Evolutionary conservation across 2,329 filamentous ascomycete species (phyloP).

Genomic region (Epichloe hybrida): DNA sequence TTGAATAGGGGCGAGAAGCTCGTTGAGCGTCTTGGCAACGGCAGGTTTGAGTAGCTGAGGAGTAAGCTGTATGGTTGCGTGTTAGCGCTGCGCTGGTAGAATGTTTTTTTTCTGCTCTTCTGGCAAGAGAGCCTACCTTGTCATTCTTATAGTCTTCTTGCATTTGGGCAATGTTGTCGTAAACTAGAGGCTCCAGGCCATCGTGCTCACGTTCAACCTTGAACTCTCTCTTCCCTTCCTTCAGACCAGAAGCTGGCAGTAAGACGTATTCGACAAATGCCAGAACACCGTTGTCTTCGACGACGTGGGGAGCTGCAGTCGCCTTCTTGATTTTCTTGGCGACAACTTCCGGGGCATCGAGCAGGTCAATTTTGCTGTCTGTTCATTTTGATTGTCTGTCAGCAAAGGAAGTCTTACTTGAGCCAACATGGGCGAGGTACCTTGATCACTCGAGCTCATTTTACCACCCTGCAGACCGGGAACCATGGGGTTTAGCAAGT

Average conservation of each 20-base stretch:
- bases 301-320: conserved; percentile 57
- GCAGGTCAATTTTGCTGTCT: conserved; percentile 85
- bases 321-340: conserved; percentile 80
- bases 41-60: conserved; percentile 84
- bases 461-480: conserved; percentile 74
- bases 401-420: background rate
- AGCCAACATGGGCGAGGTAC: conserved; percentile 20
- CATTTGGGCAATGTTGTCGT: conserved; percentile 61
- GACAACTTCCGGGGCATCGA: conserved; percentile 63
- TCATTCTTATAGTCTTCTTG: conserved; percentile 72
- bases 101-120: background rate
- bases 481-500: conserved; percentile 59
- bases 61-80: conserved; percentile 37
- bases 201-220: conserved; percentile 52
- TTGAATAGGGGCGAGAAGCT: conserved; percentile 66
- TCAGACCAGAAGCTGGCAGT: conserved; percentile 58
- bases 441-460: conserved; percentile 66
- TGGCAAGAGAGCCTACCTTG: conserved; percentile 37
- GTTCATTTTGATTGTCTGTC: conserved; percentile 12
- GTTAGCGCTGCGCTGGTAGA: background rate
- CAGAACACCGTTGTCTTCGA: conserved; percentile 77
- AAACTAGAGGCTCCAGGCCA: conserved; percentile 58
- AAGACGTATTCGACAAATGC: conserved; percentile 80
- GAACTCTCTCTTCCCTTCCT: conserved; percentile 46
- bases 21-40: conserved; percentile 57